Percentiles rank a stretch among this genome's conserved stretches.
Conservation (phyloP, 768 basidiomycete genomes). For the Phaeotremella fagi region DNA sequence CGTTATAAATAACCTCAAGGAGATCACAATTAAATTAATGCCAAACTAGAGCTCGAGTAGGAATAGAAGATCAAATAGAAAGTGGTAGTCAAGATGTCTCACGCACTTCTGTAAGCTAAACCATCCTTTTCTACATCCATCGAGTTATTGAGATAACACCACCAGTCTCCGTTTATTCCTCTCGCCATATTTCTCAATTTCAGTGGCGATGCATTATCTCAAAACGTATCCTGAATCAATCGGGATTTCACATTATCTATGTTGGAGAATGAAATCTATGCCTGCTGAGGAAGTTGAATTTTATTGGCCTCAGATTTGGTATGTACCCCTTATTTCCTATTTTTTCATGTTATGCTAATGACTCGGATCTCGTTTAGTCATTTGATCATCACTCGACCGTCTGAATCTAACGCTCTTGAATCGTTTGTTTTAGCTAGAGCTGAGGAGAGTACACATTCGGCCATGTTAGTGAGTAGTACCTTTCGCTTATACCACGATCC, state of each 20-base stretch:
- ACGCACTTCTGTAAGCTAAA: slow-evolving; percentile 45
- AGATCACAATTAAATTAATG: too few species aligned
- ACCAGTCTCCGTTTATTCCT: slow-evolving; percentile 80
- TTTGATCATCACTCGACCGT: slow-evolving; percentile 85
- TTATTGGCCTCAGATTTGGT: slow-evolving; percentile 55
- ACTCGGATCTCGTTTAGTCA: slow-evolving; percentile 57
- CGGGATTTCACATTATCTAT: slow-evolving; percentile 53
- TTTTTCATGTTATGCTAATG: too few species aligned
- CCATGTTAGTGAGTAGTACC: slow-evolving; percentile 72
- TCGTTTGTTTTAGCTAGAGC: slow-evolving; percentile 85
- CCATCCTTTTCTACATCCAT: not conserved
- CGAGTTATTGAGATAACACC: not conserved
- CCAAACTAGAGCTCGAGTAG: too few species aligned
- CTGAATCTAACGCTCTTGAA: slow-evolving; percentile 86
- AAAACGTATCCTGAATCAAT: slow-evolving; percentile 52
- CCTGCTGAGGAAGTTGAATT: slow-evolving; percentile 52
- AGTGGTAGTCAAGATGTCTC: slow-evolving; percentile 39
- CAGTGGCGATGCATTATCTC: slow-evolving; percentile 81
- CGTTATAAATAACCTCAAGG: too few species aligned
- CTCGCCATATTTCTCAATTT: slow-evolving; percentile 88
- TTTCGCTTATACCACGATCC: not conserved
- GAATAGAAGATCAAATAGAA: not conserved
- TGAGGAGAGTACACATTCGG: slow-evolving; percentile 87
- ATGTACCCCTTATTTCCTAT: slow-evolving; percentile 9
- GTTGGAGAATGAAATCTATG: slow-evolving; percentile 50